Evolutionary conservation across 2,329 filamentous ascomycete species (phyloP), one percentile per base, ranked within the genome.

Genomic region (Leptographium radiaticola): DNA sequence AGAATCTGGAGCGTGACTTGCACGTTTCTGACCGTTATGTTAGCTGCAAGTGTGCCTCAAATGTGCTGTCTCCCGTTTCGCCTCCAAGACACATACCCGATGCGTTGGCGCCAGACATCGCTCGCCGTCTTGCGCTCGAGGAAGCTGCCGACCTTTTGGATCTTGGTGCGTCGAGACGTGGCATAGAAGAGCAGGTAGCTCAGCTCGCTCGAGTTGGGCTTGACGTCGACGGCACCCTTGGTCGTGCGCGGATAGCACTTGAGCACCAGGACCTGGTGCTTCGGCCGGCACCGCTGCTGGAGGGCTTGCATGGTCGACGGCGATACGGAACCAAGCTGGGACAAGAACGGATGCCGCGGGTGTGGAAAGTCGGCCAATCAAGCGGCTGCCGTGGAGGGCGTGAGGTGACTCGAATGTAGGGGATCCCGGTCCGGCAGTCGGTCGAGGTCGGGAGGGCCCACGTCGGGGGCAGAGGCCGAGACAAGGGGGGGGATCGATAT

Each of bases 141-240:
- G 66, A 96, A 98, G 62, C 83, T 83, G 68, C 89, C 89, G 61
- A 98, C 90, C 71, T 98, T 98, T 65, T 93, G 88, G 62, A 97
- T 83, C 76, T 97, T 98, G 70, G 87, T 91, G 60, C 89, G 84
- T 57, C 91, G 87, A 62, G 90, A 95, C 66, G 87, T 94, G 57
- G 88, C 89, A 74, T 98, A 97, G 77, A 95, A 97, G 53, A 97
- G 81, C 59, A 98, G 80, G 67, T 97, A 97, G 70, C 89, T 95
- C 59, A 98, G 81, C 75, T 98, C 93, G 71, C 89, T 95, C 60
- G 89, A 89, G 70, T 97, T 97, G 46, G 93, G 90, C 71, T 91
- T 94, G 65, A 95, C 89, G 64, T 95, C 89, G 66, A 90, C 86
- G 58, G 87, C 84, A 51, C 88, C 89, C 72, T 96, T 97, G 60